A percentile compares a stretch with the other conserved stretches of the same genome.
These are phyloP conservation scores for Fusarium avenaceum DNA, from an alignment of 2,329 filamentous ascomycete genomes.

Conservation along the genomic window DNA sequence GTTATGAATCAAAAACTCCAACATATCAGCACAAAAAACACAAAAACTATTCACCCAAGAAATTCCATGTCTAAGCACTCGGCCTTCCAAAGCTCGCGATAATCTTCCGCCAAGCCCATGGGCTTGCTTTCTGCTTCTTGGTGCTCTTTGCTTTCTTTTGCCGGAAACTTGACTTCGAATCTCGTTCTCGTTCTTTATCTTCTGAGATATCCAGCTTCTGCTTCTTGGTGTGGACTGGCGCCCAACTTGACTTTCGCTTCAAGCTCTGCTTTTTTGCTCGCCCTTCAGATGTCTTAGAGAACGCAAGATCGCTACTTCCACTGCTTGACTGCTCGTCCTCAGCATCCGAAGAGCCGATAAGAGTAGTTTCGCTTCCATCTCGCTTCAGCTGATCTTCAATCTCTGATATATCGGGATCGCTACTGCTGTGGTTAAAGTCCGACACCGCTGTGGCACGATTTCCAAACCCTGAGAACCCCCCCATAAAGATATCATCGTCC, in stretches of 20 bases:
- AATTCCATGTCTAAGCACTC: background rate
- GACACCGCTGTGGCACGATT: background rate
- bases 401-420: constrained; percentile 17
- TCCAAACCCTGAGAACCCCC: background rate
- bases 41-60: background rate
- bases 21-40: background rate
- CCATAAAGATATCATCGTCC: constrained; percentile 10
- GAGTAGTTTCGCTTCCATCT: constrained; percentile 23
- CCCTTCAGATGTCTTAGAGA: background rate
- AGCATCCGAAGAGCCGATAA: background rate
- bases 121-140: background rate
- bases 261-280: constrained; percentile 1
- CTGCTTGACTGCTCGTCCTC: constrained; percentile 2
- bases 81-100: background rate
- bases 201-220: background rate
- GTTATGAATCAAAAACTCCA: background rate
- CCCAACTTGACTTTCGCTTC: constrained; percentile 34
- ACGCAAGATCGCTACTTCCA: background rate
- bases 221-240: constrained; percentile 2
- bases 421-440: constrained; percentile 7
- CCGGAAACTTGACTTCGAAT: background rate
- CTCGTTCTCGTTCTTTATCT: background rate
- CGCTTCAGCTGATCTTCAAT: background rate
- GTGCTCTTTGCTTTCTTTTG: background rate
- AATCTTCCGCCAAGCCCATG: background rate